These are phyloP conservation scores for Bidens hawaiensis DNA, from an alignment of 140 eudicot species.

Conservation along the genomic window DNA sequence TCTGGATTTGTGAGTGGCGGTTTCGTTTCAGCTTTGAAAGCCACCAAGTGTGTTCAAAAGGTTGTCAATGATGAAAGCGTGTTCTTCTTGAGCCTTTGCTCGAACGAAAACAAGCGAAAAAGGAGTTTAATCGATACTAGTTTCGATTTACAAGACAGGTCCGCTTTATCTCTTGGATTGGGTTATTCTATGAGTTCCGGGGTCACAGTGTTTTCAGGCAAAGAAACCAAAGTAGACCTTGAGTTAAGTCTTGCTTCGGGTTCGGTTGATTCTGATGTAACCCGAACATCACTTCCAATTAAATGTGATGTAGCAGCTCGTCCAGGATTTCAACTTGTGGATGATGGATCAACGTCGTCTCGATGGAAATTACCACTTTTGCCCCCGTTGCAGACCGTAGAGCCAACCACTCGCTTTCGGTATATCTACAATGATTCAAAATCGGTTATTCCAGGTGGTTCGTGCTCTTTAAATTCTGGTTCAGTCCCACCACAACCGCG, in stretches of 20 bases:
- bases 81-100: conserved; percentile 7
- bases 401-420: neutral
- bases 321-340: conserved; percentile 35
- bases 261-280: conserved; percentile 50
- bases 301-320: neutral
- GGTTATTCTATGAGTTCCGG: conserved; percentile 41
- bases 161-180: conserved; percentile 50
- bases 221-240: conserved; percentile 55
- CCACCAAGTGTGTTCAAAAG: neutral
- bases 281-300: conserved; percentile 27
- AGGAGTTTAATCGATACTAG: conserved; percentile 20
- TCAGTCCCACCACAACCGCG: conserved; percentile 12
- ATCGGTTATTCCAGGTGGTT: conserved; percentile 14
- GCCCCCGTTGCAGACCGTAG: conserved; percentile 20
- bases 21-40: conserved; percentile 8
- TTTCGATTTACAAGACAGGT: conserved; percentile 29
- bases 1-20: conserved; percentile 38
- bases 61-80: conserved; percentile 18
- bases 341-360: conserved; percentile 76
- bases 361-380: conserved; percentile 51
- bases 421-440: neutral
- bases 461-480: conserved; percentile 21
- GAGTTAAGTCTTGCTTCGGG: conserved; percentile 56
- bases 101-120: conserved; percentile 38
- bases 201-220: conserved; percentile 42